phyloP scores from a whole-genome alignment of 805 yeast genomes.

The Candida silvatica region DNA sequence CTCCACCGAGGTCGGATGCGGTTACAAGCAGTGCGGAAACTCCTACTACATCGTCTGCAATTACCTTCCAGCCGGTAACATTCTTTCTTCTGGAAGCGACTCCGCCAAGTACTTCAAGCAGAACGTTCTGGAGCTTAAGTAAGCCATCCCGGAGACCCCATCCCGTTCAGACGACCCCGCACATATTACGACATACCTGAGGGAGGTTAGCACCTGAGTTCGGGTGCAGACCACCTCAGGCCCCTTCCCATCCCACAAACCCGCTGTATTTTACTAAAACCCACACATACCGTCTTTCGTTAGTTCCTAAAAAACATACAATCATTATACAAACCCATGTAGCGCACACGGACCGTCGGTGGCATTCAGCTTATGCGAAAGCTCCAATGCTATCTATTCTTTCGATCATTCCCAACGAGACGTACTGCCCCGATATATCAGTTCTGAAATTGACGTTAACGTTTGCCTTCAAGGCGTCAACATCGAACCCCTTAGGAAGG shows the following conservation, averaged over 20 bases:
- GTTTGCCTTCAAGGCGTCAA: neutral
- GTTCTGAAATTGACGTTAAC: slow-evolving; percentile 2
- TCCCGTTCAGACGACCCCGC: no score
- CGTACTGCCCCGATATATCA: neutral
- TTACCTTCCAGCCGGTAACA: slow-evolving; percentile 68
- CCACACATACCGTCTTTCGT: no score
- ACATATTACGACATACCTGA: no score
- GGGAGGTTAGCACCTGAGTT: no score
- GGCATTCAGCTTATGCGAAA: no score
- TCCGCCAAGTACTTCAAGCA: slow-evolving; percentile 12
- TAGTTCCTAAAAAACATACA: no score
- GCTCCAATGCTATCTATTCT: slow-evolving; percentile 7
- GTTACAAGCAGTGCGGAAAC: slow-evolving; percentile 47
- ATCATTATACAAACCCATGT: no score
- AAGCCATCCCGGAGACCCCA: no score
- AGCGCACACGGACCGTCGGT: no score
- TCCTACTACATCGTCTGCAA: slow-evolving; percentile 61
- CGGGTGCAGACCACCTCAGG: no score
- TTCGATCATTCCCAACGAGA: neutral
- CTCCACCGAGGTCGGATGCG: slow-evolving; percentile 64
- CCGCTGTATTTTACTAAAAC: no score
- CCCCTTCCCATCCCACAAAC: no score
- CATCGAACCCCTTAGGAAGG: neutral
- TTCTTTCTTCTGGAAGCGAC: slow-evolving; percentile 11
- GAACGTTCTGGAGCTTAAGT: slow-evolving; percentile 27